Evolutionary conservation across 352 stramenopile genomes (phyloP), one percentile per base, ranked within the genome.

Genomic region (Globisporangium spiculum): DNA sequence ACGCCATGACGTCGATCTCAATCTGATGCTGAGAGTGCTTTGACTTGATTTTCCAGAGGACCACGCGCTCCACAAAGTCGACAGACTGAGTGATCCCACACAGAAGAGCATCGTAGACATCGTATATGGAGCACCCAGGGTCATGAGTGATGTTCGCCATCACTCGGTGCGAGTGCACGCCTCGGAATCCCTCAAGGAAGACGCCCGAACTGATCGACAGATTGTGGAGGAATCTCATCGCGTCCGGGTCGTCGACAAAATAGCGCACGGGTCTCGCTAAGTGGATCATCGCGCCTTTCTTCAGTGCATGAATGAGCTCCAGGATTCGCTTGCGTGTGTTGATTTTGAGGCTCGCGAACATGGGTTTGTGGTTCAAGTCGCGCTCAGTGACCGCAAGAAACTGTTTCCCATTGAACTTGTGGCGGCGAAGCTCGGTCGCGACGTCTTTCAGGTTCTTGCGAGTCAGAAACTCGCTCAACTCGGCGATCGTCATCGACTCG

Each of bases 101-200:
- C 32, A 91, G 54, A 3, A 91, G 68, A 3, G 77, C 53, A 1
- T 84, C 71, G 55, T 90, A 92, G 6, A 91, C 72, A 26, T 93
- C 79, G 20, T 88, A 82, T 0, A 75, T 66, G 4, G 72, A 84
- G 34, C 79, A 84, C 4, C 16, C 57, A 0, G 67, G 32, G 36
- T 87, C 75, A 4, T 65, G 64, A 4, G 87, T 91, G 1, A 70
- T 60, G n/a, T 72, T 74, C 0, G 70, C 73, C 27, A 94, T 75
- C 36, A 78, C 67, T 30, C 75, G 73, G 34, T 81, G 78, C 79
- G 82, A 93, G 55, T 92, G 78, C 7, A 90, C 71, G 8, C 71
- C 66, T 27, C 75, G 75, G 34, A 88, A 93, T 4, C 38, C 58
- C 59, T 80, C 73, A 6, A 93, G 52, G 22, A 89, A 90, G 14